Percentiles rank a stretch among this genome's conserved stretches.
Conservation (phyloP, 768 basidiomycete genomes). For the Serendipita sp. region DNA sequence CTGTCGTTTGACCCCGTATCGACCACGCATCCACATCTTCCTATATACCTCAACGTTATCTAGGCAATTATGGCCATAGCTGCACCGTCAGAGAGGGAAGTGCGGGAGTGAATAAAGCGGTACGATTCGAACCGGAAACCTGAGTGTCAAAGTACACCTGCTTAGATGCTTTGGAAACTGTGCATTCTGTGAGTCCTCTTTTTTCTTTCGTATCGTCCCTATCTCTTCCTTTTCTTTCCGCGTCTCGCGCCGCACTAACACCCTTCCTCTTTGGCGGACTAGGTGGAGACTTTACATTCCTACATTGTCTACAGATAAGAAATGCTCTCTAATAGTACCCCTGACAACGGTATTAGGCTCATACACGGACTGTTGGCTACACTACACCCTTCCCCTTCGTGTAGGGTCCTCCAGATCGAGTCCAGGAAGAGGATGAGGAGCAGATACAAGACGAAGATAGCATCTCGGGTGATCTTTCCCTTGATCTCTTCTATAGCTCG, state of each 20-base stretch:
- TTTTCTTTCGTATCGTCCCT: too few species aligned
- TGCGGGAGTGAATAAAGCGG: neutral
- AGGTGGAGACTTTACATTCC: conserved; percentile 27
- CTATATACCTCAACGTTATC: too few species aligned
- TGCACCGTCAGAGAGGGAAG: too few species aligned
- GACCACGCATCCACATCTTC: too few species aligned
- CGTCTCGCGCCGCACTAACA: too few species aligned
- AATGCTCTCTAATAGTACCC: conserved; percentile 27
- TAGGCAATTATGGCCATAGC: too few species aligned
- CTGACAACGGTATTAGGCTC: conserved; percentile 20
- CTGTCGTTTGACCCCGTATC: too few species aligned
- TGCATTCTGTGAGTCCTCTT: conserved; percentile 14
- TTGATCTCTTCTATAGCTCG: conserved; percentile 16
- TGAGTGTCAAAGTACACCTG: conserved; percentile 13
- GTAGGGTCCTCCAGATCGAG: conserved; percentile 22
- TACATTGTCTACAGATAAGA: conserved; percentile 27
- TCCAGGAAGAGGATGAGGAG: conserved; percentile 25
- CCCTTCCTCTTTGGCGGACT: neutral
- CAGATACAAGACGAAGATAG: conserved; percentile 34
- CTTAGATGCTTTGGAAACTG: conserved; percentile 13
- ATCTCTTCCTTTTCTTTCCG: too few species aligned
- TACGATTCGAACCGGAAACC: conserved; percentile 7
- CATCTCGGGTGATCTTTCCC: conserved; percentile 27
- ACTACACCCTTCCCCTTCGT: conserved; percentile 18
- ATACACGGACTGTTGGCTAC: conserved; percentile 27